Conservation (phyloP, 768 basidiomycete genomes). For the Hericium coralloides region DNA sequence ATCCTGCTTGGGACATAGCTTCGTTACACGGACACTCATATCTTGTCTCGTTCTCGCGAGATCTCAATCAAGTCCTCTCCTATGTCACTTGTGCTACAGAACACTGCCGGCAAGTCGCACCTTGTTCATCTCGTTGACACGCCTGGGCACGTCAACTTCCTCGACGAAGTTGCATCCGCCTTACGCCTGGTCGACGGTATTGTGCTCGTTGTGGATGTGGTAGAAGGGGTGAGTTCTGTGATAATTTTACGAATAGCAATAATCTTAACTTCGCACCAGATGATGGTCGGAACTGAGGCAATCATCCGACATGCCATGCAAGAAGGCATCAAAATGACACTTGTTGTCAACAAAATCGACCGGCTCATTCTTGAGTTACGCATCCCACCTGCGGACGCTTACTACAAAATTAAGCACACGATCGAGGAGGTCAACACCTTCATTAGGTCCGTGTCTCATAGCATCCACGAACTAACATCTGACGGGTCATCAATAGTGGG, state of each 20-base stretch:
- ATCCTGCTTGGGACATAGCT: conserved; percentile 36
- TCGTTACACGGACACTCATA: conserved; percentile 94
- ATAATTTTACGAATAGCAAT: conserved; percentile 5
- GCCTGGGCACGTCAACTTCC: conserved; percentile 96
- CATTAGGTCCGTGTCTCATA: conserved; percentile 59
- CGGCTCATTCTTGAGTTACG: conserved; percentile 93
- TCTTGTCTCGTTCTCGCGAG: conserved; percentile 77
- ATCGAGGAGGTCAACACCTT: conserved; percentile 97
- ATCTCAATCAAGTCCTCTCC: conserved; percentile 97
- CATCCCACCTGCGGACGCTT: conserved; percentile 92
- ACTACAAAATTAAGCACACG: conserved; percentile 98
- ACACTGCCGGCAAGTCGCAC: conserved; percentile 85
- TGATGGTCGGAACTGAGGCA: conserved; percentile 89
- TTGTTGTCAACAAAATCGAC: conserved; percentile 97
- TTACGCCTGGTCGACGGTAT: conserved; percentile 87
- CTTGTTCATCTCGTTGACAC: conserved; percentile 93
- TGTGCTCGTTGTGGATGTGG: conserved; percentile 92
- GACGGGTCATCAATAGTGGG: conserved; percentile 30
- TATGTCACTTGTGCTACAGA: conserved; percentile 85
- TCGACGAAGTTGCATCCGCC: conserved; percentile 91
- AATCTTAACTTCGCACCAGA: conserved; percentile 30
- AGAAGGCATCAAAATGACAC: conserved; percentile 81
- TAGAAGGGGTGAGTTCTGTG: conserved; percentile 68
- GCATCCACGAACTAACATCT: neutral
- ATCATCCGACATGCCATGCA: conserved; percentile 84